phyloP scores from a whole-genome alignment of 805 yeast genomes.

The Candida argentea region DNA sequence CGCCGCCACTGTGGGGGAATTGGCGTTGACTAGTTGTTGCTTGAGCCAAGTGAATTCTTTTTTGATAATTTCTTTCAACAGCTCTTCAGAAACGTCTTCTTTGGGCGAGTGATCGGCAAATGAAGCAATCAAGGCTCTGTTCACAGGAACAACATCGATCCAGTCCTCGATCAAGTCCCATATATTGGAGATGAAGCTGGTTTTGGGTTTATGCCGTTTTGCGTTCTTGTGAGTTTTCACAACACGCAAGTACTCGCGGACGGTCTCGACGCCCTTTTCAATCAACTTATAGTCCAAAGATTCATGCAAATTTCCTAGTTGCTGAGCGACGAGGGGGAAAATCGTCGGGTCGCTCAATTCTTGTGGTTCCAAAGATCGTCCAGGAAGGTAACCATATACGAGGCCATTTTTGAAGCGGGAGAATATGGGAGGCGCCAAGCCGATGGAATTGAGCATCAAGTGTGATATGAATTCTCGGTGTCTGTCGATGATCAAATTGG shows the following conservation, averaged over 20 bases:
- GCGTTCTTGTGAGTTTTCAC: slow-evolving; percentile 3
- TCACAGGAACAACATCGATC: slow-evolving; percentile 52
- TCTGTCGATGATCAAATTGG: slow-evolving; percentile 61
- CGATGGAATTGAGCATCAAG: slow-evolving; percentile 44
- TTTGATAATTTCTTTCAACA: slow-evolving; percentile 28
- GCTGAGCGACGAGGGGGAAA: slow-evolving; percentile 51
- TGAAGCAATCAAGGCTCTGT: slow-evolving; percentile 25
- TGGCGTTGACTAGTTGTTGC: slow-evolving; percentile 20
- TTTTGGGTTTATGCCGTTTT: slow-evolving; percentile 6
- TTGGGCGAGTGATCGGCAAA: slow-evolving; percentile 23
- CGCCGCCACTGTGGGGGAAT: slow-evolving; percentile 50
- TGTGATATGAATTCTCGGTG: slow-evolving; percentile 68
- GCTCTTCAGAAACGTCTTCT: slow-evolving; percentile 12
- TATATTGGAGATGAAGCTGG: slow-evolving; percentile 31
- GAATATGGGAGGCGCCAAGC: slow-evolving; percentile 58
- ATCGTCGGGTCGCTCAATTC: slow-evolving; percentile 41
- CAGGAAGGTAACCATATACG: slow-evolving; percentile 59
- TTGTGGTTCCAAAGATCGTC: slow-evolving; percentile 46
- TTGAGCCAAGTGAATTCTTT: slow-evolving; percentile 50
- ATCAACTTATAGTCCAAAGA: slow-evolving; percentile 35
- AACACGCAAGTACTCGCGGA: slow-evolving; percentile 20
- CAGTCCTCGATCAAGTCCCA: slow-evolving; percentile 57
- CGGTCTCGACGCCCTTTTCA: slow-evolving; percentile 34
- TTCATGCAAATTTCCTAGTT: slow-evolving; percentile 64
- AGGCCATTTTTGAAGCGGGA: slow-evolving; percentile 66